Evolutionary conservation across 2,329 filamentous ascomycete genomes (phyloP), one percentile per base, ranked within the genome.

Genomic region (Clonostachys chloroleuca): DNA sequence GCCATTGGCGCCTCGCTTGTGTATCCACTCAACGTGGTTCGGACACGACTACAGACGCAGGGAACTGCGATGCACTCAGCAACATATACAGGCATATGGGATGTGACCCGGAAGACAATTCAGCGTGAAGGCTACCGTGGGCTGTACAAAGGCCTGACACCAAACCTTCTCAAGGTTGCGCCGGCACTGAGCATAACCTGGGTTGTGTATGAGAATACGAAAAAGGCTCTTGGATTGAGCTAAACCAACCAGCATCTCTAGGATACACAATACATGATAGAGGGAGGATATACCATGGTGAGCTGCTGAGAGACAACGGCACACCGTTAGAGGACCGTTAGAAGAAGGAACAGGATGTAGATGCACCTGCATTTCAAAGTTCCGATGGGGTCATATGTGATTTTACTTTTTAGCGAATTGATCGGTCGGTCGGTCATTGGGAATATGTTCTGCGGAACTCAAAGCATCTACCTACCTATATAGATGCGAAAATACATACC

Each of bases 181-280:
- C 94, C 94, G 3, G 91, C 94, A 33, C 86, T 99, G 46, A 96
- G 91, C 58, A 97, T 99, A 63, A 92, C 90, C 47, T 96, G 94
- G 75, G 83, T 95, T 59, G 87, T 94, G 51, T 96, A 96, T 62
- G 91, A 96, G 70, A 94, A 94, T 61, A 83, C 88, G 47, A 96
- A 96, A 74, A 81, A 77, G 57, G 63, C 87, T 34, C 73, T 95
- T 54, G 66, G 73, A 13, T 59, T 84, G 56, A 72, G 75, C 53
- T 65, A 51, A 30, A 30, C 24, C 24, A 30, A 30, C 24, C 24
- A 30, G 24, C 24, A 30, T 30, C 24, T 10, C 24, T 30, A 30
- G 24, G 24, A 30, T 30, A 30, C 24, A 10, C 24, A 30, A 30
- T 30, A 10, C 24, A 30, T 30, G 24, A 30, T 30, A 30, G 24